Percentiles rank a stretch among this genome's conserved stretches.
Conservation (phyloP, 108 stramenopile genomes). For the Cyclotella distinguenda region DNA sequence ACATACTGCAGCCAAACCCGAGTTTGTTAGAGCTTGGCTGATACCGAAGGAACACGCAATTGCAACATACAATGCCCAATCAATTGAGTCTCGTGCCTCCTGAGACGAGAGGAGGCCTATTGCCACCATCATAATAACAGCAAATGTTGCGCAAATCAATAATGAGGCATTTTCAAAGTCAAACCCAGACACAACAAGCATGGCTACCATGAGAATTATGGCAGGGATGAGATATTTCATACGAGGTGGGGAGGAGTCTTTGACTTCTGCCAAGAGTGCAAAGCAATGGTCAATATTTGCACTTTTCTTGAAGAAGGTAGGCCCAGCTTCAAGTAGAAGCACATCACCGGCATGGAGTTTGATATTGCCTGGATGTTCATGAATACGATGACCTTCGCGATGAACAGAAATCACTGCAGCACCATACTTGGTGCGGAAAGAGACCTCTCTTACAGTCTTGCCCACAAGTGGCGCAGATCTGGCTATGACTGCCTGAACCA, state of each 20-base stretch:
- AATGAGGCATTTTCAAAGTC: constrained; percentile 57
- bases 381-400: constrained; percentile 71
- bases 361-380: constrained; percentile 81
- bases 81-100: constrained; percentile 77
- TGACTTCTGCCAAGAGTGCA: constrained; percentile 77
- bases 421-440: constrained; percentile 79
- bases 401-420: constrained; percentile 88
- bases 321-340: constrained; percentile 80
- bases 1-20: constrained; percentile 71
- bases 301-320: constrained; percentile 64
- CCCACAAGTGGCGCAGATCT: constrained; percentile 73
- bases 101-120: constrained; percentile 79
- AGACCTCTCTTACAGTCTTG: constrained; percentile 69
- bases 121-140: constrained; percentile 62
- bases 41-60: constrained; percentile 85
- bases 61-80: constrained; percentile 82
- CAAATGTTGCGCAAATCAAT: constrained; percentile 62
- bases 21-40: constrained; percentile 72
- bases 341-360: constrained; percentile 84
- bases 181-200: constrained; percentile 38
- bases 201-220: constrained; percentile 55
- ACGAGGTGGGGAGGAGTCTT: constrained; percentile 84
- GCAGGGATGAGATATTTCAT: constrained; percentile 65
- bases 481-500: constrained; percentile 84
- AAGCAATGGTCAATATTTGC: constrained; percentile 69